phyloP scores from a whole-genome alignment of 2,329 filamentous ascomycete species.

The Epichloe brachyelytri region DNA sequence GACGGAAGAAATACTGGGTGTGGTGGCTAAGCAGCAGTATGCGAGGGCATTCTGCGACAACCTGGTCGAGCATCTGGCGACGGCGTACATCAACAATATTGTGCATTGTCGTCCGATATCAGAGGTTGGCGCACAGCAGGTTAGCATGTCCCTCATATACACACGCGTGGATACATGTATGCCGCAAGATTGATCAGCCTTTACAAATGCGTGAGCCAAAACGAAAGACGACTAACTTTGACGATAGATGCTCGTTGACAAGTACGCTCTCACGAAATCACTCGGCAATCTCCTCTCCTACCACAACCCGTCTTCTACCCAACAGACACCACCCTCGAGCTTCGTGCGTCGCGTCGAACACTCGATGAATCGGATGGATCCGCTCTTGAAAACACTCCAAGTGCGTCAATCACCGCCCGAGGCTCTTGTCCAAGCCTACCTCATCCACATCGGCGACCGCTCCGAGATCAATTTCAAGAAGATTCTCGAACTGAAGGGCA shows the following conservation, averaged over 20 bases:
- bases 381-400: conserved; percentile 90
- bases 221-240: not conserved
- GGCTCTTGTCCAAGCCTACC: conserved; percentile 89
- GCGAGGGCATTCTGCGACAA: conserved; percentile 91
- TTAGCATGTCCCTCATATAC: conserved; percentile 20
- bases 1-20: conserved; percentile 59
- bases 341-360: conserved; percentile 80
- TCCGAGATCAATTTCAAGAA: conserved; percentile 94
- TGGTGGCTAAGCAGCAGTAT: conserved; percentile 85
- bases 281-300: conserved; percentile 58
- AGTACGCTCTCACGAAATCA: conserved; percentile 75
- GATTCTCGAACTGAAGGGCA: conserved; percentile 88
- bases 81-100: conserved; percentile 67
- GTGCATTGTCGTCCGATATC: conserved; percentile 84
- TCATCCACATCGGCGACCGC: conserved; percentile 90
- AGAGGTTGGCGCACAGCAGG: conserved; percentile 87
- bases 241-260: conserved; percentile 79
- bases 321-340: conserved; percentile 34
- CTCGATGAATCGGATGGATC: conserved; percentile 77
- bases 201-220: not conserved
- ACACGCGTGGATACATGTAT: too few relatives aligned
- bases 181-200: not conserved
- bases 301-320: conserved; percentile 34
- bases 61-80: conserved; percentile 76
- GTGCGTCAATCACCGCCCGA: conserved; percentile 84